Evolutionary conservation across 768 basidiomycete genomes (phyloP), one percentile per base, ranked within the genome.

Genomic region (Suillus paluster): DNA sequence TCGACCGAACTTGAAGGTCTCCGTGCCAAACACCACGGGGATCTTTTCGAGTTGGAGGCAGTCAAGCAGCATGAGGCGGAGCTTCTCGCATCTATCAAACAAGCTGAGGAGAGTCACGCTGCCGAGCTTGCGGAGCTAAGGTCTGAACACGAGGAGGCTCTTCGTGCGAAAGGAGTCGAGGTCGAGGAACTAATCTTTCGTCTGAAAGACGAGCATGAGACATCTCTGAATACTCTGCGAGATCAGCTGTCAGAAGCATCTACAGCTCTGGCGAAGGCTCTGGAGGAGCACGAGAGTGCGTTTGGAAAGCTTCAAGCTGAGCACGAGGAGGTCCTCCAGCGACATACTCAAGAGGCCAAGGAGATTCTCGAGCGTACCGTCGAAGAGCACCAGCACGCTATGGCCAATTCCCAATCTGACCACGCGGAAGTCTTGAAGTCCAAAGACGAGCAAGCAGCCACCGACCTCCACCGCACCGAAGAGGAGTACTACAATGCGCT

Each of bases 401-500:
- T 90, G 12, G 72, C 75, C 33, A 85, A 83, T 71, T 70, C 82
- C 27, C 70, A 72, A 17, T 76, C 79, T 1, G 88, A 86, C 57
- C 88, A 92, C 67, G 77, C 81, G 15, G 84, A 84, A 57, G 66
- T 72, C 11, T 71, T 87, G 62, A 88, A 87, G 73, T 79, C 81
- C 71, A 86, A 85, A 71, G 87, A 89, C 46, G 86, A 86, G 12
- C 81, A 85, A 63, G 75, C 84, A 30, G 80, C 85, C 7, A 77
- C 81, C 14, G 77, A 80, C 44, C 81, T 92, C 15, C 86, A 86
- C 63, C 83, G 81, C 57, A 92, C 89, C 7, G 90, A 91, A 68
- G 91, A 89, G 67, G 89, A 93, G 70, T 93, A 92, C 68, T 92
- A 93, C 71, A 87, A 92, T 61, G 87, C 86, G 23, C 78, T 95